A percentile compares a stretch with the other conserved stretches of the same genome.
These are phyloP conservation scores for Cylindrotheca fusiformis DNA, from an alignment of 108 stramenopile species.

Conservation along the genomic window DNA sequence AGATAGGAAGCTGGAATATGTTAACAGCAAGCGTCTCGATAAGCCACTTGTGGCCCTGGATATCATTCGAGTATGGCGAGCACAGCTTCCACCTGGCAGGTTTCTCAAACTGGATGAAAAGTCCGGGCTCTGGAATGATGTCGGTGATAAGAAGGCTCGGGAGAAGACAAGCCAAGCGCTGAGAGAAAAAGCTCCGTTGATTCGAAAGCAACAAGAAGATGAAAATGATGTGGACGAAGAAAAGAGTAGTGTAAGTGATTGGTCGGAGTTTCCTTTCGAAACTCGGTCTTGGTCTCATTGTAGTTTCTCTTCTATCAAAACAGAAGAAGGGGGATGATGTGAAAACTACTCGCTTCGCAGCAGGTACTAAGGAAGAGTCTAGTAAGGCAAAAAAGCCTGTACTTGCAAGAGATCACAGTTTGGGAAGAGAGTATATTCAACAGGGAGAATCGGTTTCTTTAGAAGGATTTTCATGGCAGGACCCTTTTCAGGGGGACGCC, in stretches of 20 bases:
- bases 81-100: conserved; percentile 72
- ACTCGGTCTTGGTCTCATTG: neutral
- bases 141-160: conserved; percentile 83
- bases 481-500: conserved; percentile 33
- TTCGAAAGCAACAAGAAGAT: conserved; percentile 65
- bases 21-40: conserved; percentile 75
- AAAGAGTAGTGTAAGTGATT: neutral
- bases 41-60: conserved; percentile 83
- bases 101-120: conserved; percentile 79
- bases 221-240: conserved; percentile 24
- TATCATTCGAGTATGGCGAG: conserved; percentile 74
- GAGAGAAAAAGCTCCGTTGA: conserved; percentile 75
- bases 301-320: neutral
- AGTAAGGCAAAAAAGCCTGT: conserved; percentile 35
- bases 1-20: conserved; percentile 69
- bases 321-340: conserved; percentile 10
- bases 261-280: neutral
- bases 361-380: conserved; percentile 39
- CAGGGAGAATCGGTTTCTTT: conserved; percentile 40
- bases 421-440: conserved; percentile 60
- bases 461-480: conserved; percentile 79
- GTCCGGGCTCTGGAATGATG: conserved; percentile 78
- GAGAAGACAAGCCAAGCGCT: conserved; percentile 87
- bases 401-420: conserved; percentile 68
- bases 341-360: conserved; percentile 56